phyloP scores from a whole-genome alignment of 2,329 filamentous ascomycete species.

The Fusarium gaditjirri region DNA sequence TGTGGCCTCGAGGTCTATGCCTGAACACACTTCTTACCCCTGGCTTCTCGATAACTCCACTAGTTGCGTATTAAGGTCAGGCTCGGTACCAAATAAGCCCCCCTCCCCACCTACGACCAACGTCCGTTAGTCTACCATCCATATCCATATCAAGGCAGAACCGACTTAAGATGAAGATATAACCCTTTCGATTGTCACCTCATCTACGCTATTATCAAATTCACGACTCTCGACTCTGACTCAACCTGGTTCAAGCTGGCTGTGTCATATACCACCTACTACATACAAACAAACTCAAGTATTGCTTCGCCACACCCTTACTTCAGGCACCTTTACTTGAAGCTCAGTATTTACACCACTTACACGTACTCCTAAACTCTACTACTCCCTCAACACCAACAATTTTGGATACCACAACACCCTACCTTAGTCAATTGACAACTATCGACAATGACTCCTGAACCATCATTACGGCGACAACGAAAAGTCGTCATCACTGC shows the following conservation, averaged over 20 bases:
- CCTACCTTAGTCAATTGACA: slow-evolving; percentile 4
- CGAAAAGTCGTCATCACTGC: slow-evolving; percentile 41
- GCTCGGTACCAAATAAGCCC: slow-evolving; percentile 43
- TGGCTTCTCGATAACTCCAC: slow-evolving; percentile 40
- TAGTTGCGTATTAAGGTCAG: slow-evolving; percentile 44
- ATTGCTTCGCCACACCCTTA: slow-evolving; percentile 7
- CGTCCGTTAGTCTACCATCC: slow-evolving; percentile 36
- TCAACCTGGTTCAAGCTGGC: slow-evolving; percentile 11
- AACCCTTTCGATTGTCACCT: slow-evolving; percentile 34
- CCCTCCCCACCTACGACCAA: slow-evolving; percentile 40
- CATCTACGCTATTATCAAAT: neutral
- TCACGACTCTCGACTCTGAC: slow-evolving; percentile 4
- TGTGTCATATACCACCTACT: slow-evolving; percentile 22
- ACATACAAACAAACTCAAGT: slow-evolving; percentile 10
- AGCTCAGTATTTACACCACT: slow-evolving; percentile 17
- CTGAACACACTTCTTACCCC: slow-evolving; percentile 32
- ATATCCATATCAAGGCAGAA: slow-evolving; percentile 43
- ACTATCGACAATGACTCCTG: slow-evolving; percentile 30
- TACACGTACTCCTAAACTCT: slow-evolving; percentile 21
- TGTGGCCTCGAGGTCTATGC: slow-evolving; percentile 35
- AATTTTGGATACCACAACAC: slow-evolving; percentile 10
- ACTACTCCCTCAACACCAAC: neutral
- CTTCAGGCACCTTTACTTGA: slow-evolving; percentile 5
- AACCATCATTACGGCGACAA: slow-evolving; percentile 39
- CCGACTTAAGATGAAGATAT: slow-evolving; percentile 33